Conservation (phyloP, 768 basidiomycete species). For the Suillus lakei region DNA sequence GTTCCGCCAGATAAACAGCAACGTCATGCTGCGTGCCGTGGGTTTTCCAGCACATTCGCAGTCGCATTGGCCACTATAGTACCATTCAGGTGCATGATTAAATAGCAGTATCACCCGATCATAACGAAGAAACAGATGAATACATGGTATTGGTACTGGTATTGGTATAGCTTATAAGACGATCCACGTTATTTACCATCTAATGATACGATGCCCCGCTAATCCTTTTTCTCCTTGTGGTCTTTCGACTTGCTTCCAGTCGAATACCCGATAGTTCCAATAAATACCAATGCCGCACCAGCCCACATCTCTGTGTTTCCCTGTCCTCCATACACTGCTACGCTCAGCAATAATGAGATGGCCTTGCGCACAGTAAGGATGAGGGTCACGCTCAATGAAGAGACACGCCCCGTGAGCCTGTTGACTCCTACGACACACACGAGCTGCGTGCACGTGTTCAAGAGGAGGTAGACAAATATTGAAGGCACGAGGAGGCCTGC, state of each 20-base stretch:
- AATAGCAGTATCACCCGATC: not conserved
- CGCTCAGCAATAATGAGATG: slow-evolving; percentile 74
- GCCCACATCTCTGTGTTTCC: slow-evolving; percentile 59
- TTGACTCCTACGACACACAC: slow-evolving; percentile 89
- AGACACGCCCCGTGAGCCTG: slow-evolving; percentile 77
- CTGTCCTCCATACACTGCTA: slow-evolving; percentile 51
- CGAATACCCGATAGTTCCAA: slow-evolving; percentile 76
- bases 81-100: too few species aligned
- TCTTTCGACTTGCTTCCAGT: slow-evolving; percentile 17
- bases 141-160: not conserved
- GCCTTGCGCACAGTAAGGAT: slow-evolving; percentile 84
- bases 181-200: not conserved
- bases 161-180: not conserved
- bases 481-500: slow-evolving; percentile 52
- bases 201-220: not conserved
- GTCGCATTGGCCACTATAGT: too few species aligned
- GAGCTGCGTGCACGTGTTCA: slow-evolving; percentile 85
- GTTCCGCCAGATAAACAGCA: too few species aligned
- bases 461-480: slow-evolving; percentile 62
- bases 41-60: too few species aligned
- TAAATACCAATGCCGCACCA: slow-evolving; percentile 69
- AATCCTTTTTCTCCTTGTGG: slow-evolving; percentile 32
- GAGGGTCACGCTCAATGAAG: slow-evolving; percentile 77
- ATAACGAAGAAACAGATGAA: not conserved
- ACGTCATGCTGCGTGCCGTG: too few species aligned